Evolutionary conservation across 805 yeast species (phyloP).

Genomic region (Ogataea ganodermae): DNA sequence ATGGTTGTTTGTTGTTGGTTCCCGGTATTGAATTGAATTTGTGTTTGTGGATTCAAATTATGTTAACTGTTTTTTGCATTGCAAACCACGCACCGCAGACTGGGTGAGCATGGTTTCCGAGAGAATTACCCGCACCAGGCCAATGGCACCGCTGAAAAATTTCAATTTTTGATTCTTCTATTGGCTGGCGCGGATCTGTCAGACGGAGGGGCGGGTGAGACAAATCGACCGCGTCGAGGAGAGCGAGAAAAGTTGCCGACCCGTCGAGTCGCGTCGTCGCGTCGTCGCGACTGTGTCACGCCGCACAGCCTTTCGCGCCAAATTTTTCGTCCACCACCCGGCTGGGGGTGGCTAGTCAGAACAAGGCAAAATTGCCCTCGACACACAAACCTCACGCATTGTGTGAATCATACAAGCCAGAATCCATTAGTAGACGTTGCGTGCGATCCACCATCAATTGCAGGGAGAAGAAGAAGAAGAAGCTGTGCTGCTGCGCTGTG

Average conservation of each 20-base stretch:
- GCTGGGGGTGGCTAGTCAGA: not conserved
- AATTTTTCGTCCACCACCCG: too few species aligned
- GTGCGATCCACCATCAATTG: constrained; percentile 2
- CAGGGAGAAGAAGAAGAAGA: constrained; percentile 6
- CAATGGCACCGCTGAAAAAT: constrained; percentile 14
- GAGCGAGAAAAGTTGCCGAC: not conserved
- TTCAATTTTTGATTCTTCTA: constrained; percentile 27
- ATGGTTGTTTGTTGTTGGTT: constrained; percentile 17
- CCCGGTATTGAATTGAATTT: not conserved
- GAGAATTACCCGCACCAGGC: constrained; percentile 8
- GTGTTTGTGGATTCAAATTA: not conserved
- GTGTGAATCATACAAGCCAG: not conserved
- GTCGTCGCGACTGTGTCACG: too few species aligned
- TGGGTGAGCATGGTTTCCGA: constrained; percentile 1
- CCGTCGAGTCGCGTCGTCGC: not conserved
- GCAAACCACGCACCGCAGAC: constrained; percentile 1
- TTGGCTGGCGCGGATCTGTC: constrained; percentile 25
- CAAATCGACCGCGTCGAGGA: not conserved
- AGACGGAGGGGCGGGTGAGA: not conserved
- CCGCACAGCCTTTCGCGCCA: too few species aligned
- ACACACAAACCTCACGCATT: not conserved
- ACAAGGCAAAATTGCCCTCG: constrained; percentile 9
- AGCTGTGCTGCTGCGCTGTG: constrained; percentile 5
- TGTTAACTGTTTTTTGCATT: not conserved
- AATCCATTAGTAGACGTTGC: not conserved